Evolutionary conservation across 116 monocot species (phyloP), one percentile per base, ranked within the genome.

Genomic region (Posidonia oceanica): DNA sequence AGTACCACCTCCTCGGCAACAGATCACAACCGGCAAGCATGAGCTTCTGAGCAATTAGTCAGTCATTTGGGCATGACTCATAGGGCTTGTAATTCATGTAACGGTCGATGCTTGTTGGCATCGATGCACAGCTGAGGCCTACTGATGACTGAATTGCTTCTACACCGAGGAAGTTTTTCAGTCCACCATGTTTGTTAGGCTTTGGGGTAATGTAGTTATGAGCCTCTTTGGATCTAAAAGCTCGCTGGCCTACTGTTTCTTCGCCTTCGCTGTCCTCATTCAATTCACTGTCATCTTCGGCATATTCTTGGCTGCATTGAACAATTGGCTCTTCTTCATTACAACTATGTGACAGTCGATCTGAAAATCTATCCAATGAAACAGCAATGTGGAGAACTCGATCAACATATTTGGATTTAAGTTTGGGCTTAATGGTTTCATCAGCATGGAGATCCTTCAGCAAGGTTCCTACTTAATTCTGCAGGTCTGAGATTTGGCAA

Each of bases 1-100:
- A 69, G 14, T 58, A 79, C n/a, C 64, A 39, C 39, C 79, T 61
- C 42, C 69, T 54, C 2, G 79, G 74, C 0, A 79, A 52, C 7
- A 74, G 74, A 54, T 79, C 79, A 39, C 74, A 79, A 14, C 79
- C 69, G 3, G 14, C 42, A n/a, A 79, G 52, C 39, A 70, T 69
- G 62, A 79, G 79, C 48, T 57, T 55, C 69, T 79, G 79, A 14
- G 74, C 74, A 5, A 54, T 12, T 40, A 39, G 5, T 69, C 69
- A 69, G 69, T 79, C 74, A 58, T 79, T 74, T 0, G 73, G 73
- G 69, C 79, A 79, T 14, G 21, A 16, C 0, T 63, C 54, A 18
- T 69, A 39, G 36, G 42, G 20, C 55, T 61, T 23, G 63, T 79
- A 79, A 39, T 39, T 56, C 79, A 79, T 79, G 69, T 52, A 79